phyloP scores from a whole-genome alignment of 1,284 basidiomycete genomes.

The Pseudozyma sp. region DNA sequence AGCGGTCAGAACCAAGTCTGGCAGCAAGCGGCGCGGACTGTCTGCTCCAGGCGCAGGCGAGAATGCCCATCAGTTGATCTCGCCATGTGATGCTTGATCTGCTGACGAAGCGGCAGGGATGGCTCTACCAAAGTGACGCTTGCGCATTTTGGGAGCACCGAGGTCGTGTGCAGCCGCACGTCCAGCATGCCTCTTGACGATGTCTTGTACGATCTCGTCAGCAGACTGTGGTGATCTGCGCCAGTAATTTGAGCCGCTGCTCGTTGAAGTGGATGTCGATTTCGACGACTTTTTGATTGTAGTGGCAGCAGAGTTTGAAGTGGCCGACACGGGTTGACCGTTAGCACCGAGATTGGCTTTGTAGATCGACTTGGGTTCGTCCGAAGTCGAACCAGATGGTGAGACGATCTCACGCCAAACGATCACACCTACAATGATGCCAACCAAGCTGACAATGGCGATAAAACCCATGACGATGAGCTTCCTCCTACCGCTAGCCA shows the following conservation, averaged over 20 bases:
- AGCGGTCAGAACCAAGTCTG: too few species aligned
- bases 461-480: conserved; percentile 49
- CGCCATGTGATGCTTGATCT: conserved; percentile 2
- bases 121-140: conserved; percentile 30
- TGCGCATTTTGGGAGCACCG: conserved; percentile 15
- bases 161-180: conserved; percentile 13
- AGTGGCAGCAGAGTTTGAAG: conserved; percentile 14
- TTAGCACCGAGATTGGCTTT: conserved; percentile 46
- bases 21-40: background rate
- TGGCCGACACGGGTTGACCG: background rate
- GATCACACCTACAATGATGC: conserved; percentile 56
- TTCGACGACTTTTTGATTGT: conserved; percentile 12
- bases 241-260: conserved; percentile 10
- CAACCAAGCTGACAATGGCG: conserved; percentile 38
- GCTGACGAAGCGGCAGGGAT: conserved; percentile 3
- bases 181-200: conserved; percentile 16
- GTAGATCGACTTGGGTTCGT: conserved; percentile 31
- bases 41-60: background rate
- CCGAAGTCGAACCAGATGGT: conserved; percentile 27
- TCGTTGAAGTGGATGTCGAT: conserved; percentile 13
- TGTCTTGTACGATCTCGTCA: conserved; percentile 8
- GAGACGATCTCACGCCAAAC: conserved; percentile 58
- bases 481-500: conserved; percentile 40
- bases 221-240: conserved; percentile 11
- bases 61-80: background rate